phyloP scores from a whole-genome alignment of 345 rosid species.

The Populus nigra region DNA sequence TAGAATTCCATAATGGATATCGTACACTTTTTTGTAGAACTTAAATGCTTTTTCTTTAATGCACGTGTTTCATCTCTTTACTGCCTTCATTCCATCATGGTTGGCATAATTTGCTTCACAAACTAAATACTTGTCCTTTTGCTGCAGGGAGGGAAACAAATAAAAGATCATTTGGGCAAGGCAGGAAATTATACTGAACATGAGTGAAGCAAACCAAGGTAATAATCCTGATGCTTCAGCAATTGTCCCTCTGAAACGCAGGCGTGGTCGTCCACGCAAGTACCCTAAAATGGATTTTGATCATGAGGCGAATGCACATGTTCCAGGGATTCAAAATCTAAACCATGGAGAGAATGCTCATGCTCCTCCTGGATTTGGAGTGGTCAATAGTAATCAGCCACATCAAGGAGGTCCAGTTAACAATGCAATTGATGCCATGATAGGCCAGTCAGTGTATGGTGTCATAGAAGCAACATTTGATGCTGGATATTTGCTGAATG shows the following conservation, averaged over 20 bases:
- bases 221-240: constrained; percentile 41
- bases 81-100: background rate
- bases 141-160: constrained; percentile 19
- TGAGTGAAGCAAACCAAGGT: constrained; percentile 49
- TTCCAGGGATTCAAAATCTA: constrained; percentile 23
- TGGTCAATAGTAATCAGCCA: constrained; percentile 34
- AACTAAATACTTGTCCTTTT: background rate
- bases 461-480: constrained; percentile 69
- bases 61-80: background rate
- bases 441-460: constrained; percentile 73
- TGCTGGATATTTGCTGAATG: constrained; percentile 74
- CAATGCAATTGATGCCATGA: constrained; percentile 36
- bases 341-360: constrained; percentile 31
- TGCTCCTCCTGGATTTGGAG: constrained; percentile 33
- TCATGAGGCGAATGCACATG: constrained; percentile 20
- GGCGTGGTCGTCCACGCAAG: constrained; percentile 89
- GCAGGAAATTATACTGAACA: constrained; percentile 20
- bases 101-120: constrained; percentile 5
- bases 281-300: constrained; percentile 32
- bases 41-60: background rate
- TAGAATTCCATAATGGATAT: background rate
- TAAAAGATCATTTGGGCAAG: constrained; percentile 10
- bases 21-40: background rate
- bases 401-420: constrained; percentile 28
- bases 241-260: constrained; percentile 52